Percentiles rank a stretch among this genome's conserved stretches.
Evolutionary conservation across 495 filamentous ascomycete species (phyloP).

Genomic region (Hapsidospora chrysogenum): DNA sequence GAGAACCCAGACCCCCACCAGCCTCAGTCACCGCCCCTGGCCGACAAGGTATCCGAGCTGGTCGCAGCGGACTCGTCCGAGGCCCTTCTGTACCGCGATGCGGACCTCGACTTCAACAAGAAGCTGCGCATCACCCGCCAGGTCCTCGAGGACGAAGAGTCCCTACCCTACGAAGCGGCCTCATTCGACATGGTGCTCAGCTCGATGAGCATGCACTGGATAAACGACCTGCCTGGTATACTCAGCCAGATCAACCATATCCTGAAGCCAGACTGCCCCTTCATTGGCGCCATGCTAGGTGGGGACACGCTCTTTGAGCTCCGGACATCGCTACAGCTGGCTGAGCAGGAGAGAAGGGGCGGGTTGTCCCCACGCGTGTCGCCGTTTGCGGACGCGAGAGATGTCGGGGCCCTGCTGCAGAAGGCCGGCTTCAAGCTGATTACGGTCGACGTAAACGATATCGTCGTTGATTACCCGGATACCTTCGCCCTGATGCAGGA

Average conservation of each 20-base stretch:
- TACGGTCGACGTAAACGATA: constrained; percentile 94
- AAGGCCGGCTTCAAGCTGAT: constrained; percentile 87
- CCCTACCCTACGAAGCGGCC: constrained; percentile 58
- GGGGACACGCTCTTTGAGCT: constrained; percentile 92
- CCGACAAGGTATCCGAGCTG: constrained; percentile 49
- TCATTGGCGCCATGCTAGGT: constrained; percentile 91
- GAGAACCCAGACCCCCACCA: constrained; percentile 36
- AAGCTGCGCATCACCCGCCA: constrained; percentile 53
- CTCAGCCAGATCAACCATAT: constrained; percentile 65
- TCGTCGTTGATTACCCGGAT: constrained; percentile 89
- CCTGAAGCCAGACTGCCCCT: constrained; percentile 80
- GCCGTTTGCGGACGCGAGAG: constrained; percentile 80
- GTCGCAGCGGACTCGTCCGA: constrained; percentile 68
- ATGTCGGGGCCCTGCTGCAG: constrained; percentile 75
- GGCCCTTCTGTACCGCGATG: constrained; percentile 68
- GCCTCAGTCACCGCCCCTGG: constrained; percentile 42
- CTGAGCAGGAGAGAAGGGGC: constrained; percentile 73
- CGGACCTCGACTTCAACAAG: constrained; percentile 55
- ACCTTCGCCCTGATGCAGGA: constrained; percentile 84
- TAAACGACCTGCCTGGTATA: constrained; percentile 82
- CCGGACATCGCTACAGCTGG: constrained; percentile 82
- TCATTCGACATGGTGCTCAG: constrained; percentile 80
- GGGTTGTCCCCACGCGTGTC: constrained; percentile 78
- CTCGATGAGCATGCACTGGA: constrained; percentile 85
- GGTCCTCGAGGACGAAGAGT: constrained; percentile 51